phyloP scores from a whole-genome alignment of 169 alveolate species.

The Plasmodium billcollinsi region DNA sequence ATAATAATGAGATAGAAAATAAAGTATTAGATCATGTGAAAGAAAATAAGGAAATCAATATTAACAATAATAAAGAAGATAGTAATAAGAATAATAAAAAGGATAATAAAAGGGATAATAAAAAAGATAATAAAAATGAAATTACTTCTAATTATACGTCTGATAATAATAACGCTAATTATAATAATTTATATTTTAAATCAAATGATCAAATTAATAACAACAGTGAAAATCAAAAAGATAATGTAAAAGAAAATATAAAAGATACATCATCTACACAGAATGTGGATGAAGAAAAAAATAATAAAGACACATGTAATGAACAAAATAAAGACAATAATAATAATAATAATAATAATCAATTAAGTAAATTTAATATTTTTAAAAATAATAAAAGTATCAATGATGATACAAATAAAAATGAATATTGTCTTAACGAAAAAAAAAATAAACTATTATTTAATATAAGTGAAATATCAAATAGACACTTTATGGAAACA shows the following conservation, averaged over 20 bases:
- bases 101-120: not conserved
- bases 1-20: conserved; percentile 1
- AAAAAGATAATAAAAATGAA: not conserved
- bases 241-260: not conserved
- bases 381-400: not conserved
- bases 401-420: not conserved
- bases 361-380: not conserved
- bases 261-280: not conserved
- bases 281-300: not conserved
- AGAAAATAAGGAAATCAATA: not conserved
- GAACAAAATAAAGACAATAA: not conserved
- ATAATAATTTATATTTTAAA: not conserved
- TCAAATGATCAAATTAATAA: not conserved
- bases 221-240: not conserved
- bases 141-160: not conserved
- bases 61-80: not conserved
- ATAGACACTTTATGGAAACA: conserved; percentile 23
- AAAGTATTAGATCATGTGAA: not conserved
- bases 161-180: not conserved
- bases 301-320: not conserved
- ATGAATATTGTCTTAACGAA: not conserved
- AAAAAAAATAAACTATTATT: conserved; percentile 28
- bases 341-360: not conserved
- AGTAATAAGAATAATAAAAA: not conserved
- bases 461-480: conserved; percentile 20